Base-by-base conservation (phyloP, 805 yeast genomes). In the Groenewaldozyma salmanticensis region DNA sequence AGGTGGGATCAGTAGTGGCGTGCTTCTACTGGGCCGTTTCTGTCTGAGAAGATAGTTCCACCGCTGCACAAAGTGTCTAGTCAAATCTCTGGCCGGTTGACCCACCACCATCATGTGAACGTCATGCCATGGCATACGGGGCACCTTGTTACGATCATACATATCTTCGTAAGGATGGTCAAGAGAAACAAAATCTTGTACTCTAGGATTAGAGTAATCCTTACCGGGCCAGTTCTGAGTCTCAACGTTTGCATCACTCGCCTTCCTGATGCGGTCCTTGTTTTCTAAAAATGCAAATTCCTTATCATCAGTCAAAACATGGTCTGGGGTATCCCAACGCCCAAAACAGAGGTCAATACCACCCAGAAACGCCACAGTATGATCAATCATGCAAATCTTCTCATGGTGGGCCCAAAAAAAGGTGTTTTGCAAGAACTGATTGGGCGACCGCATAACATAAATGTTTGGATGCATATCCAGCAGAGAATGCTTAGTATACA, bases 121-220 rank as follows among this genome's bases (percentile, higher is more conserved):
- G 70, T 92, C 99, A 61, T 92, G 99, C 99, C 98, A 92, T 6
- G 98, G 98, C 99, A 92, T 92, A 52, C 99, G 74, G 2, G 98
- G 97, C 17, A 75, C 71, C 16, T 60, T 60, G 13, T 72, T 67
- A 45, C 99, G 72, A 59, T 92, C 94, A 55, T 86, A 86, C 92
- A 90, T 81, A 18, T 85, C 84, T 38, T 85, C 94, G 54, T 79
- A 86, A 2, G 98, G 97, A 51, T 78, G 76, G 48, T 87, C 85
- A 43, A 92, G 68, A 3, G 72, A 79, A 54, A 59, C 73, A 58
- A 92, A 92, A 59, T 92, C 99, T 53, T 81, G 80, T 13, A 83
- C 86, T 49, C 98, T 73, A 2, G 98, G 95, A 58, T 92, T 92
- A 0, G 97, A 88, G 59, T 92, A 92, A 62, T 92, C 99, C 54